Base-by-base conservation (phyloP, 495 filamentous ascomycete species). In the Xeromyces bisporus region DNA sequence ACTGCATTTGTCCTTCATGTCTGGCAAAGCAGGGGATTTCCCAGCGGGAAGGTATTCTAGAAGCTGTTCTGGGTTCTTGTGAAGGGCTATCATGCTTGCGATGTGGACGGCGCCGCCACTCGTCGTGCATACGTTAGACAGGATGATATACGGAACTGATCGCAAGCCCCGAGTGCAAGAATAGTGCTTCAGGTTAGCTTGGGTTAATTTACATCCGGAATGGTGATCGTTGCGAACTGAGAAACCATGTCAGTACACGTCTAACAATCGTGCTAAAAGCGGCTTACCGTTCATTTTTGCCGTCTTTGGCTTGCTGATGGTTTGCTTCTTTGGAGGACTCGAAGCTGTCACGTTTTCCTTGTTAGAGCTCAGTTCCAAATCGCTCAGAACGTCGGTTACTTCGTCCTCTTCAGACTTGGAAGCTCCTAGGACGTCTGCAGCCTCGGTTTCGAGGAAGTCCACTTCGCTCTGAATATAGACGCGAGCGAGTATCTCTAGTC, bases 91-190 rank as follows among this genome's bases (percentile, higher is more conserved):
- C 27, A 67, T 48, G 38, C 55, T 60, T 0, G 61, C 48, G 0
- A 67, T 43, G 37, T 61, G 58, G 18, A 66, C 33, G 0, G 62
- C 58, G 13, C 51, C 49, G 11, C 42, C 39, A 17, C 51, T 52
- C 0, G 47, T 55, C 38, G 65, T 47, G 1, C 34, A 36, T n/a
- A 51, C 47, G 8, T 62, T 35, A 12, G 41, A 44, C 1, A 67
- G 20, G 16, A 59, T 47, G 15, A 69, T 31, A 37, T 55, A 64
- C 3, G 62, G 59, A 18, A 67, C 43, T 0, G 62, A 60, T 13
- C 60, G 53, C 7, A 69, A 43, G 6, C 65, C 65, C 11, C 50
- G 40, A 6, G 52, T 59, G 29, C 52, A 48, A 11, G 46, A 34
- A 20, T 51, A 59, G 13, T 29, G 38, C 37, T 42, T 46, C 29